phyloP scores from a whole-genome alignment of 352 stramenopile species.

The Globisporangium takayamanum region DNA sequence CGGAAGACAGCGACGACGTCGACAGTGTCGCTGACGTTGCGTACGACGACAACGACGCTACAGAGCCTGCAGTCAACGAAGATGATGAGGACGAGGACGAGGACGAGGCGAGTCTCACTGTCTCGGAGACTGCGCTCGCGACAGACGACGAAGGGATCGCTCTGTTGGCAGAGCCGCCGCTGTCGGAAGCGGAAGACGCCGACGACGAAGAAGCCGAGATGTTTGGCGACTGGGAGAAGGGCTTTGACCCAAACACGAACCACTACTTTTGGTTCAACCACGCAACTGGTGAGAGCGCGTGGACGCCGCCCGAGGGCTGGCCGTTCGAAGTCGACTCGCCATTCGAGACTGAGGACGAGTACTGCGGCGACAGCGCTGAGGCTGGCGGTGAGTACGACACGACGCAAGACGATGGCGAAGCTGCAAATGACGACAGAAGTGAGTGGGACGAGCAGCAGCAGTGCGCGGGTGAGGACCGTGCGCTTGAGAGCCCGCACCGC shows the following conservation, averaged over 20 bases:
- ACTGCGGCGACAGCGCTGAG: slow-evolving; percentile 16
- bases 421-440: slow-evolving; percentile 3
- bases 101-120: neutral
- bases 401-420: neutral
- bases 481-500: slow-evolving; percentile 21
- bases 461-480: slow-evolving; percentile 10
- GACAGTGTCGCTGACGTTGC: neutral
- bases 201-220: slow-evolving; percentile 73
- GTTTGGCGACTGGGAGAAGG: slow-evolving; percentile 84
- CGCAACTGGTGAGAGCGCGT: slow-evolving; percentile 66
- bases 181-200: slow-evolving; percentile 38
- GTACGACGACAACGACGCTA: neutral
- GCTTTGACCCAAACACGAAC: slow-evolving; percentile 71
- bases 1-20: neutral
- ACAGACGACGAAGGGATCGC: neutral
- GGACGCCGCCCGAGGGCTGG: slow-evolving; percentile 72
- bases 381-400: slow-evolving; percentile 2
- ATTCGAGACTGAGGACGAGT: slow-evolving; percentile 35
- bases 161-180: slow-evolving; percentile 12
- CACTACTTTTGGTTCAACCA: slow-evolving; percentile 90
- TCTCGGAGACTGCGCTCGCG: no score
- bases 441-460: slow-evolving; percentile 11
- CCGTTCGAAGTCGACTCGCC: slow-evolving; percentile 60
- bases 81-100: neutral
- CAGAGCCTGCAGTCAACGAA: neutral